Base-by-base conservation (phyloP, 345 rosid species). In the Hevea brasiliensis region DNA sequence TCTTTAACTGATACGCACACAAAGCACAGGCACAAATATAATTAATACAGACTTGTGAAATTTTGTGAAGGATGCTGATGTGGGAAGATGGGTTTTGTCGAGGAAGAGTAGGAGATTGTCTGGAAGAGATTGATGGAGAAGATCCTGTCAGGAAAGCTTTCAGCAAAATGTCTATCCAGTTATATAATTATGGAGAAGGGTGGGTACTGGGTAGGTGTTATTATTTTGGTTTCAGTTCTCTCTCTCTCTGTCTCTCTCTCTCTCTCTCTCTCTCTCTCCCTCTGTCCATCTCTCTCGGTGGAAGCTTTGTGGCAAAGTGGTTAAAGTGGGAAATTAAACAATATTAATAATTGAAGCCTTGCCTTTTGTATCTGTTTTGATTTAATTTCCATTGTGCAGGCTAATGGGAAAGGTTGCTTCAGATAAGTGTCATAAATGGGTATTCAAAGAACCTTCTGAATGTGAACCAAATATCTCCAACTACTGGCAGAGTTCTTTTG, bases 131-230 rank as follows among this genome's bases (percentile, higher is more conserved):
- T 60, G 98, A 90, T 62, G 87, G 90, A 71, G 98, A 92, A 80
- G 99, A 92, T 86, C 98, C 91, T 73, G 96, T 95, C 78, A 85
- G 92, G 79, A 92, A 89, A 85, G 90, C 99, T 68, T 95, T 95
- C 97, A 91, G 99, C 99, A 95, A 92, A 86, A 92, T 95, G 98
- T 92, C 99, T 73, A 95, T 95, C 80, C 99, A 95, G 89, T 82
- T 95, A 83, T 95, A 95, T 87, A 95, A 95, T 85, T 95, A 95
- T 88, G 97, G 99, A 95, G 99, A 95, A 95, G 99, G 99, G 99
- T 95, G 97, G 99, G 99, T 95, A 84, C 86, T 94, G 81, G 98
- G 99, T 91, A 89, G 92, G 97, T 92, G 87, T 53, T 83, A 50
- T 84, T 75, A 62, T 76, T 77, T 81, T 63, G 67, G 64, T 59